These are phyloP conservation scores for Colletotrichum lini DNA, from an alignment of 2,329 filamentous ascomycete species.

Conservation along the genomic window DNA sequence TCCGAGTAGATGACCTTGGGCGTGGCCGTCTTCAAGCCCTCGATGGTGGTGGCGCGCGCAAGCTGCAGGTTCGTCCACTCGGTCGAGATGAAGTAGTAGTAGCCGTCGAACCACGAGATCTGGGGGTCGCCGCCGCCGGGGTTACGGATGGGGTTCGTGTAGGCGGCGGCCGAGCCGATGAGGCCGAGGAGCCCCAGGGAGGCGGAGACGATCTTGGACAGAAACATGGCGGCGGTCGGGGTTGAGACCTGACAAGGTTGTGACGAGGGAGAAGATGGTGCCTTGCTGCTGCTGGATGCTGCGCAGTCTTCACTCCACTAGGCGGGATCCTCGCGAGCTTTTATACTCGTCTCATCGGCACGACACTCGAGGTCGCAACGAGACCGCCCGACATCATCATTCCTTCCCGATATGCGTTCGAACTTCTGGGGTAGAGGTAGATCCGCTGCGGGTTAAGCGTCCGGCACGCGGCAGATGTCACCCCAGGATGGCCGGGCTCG, in stretches of 20 bases:
- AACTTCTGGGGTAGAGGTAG: conserved; percentile 1
- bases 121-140: conserved; percentile 67
- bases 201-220: conserved; percentile 29
- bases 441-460: not conserved
- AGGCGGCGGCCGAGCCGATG: conserved; percentile 50
- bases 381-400: conserved; percentile 11
- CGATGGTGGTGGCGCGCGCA: conserved; percentile 67
- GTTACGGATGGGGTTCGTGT: conserved; percentile 66
- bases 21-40: conserved; percentile 67
- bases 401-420: not conserved
- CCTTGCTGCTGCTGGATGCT: not conserved
- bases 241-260: not conserved
- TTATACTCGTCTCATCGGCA: conserved; percentile 4
- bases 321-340: not conserved
- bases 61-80: conserved; percentile 70
- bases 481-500: not conserved
- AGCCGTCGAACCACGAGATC: conserved; percentile 66
- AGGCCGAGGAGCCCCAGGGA: conserved; percentile 39
- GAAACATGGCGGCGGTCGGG: conserved; percentile 9
- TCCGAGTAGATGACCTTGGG: conserved; percentile 67
- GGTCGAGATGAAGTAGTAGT: conserved; percentile 71
- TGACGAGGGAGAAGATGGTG: too few relatives aligned
- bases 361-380: not conserved
- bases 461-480: not conserved
- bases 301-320: too few relatives aligned